A percentile compares a stretch with the other conserved stretches of the same genome.
phyloP scores from a whole-genome alignment of 2,329 filamentous ascomycete genomes.

The Cucurbitaria berberidis region DNA sequence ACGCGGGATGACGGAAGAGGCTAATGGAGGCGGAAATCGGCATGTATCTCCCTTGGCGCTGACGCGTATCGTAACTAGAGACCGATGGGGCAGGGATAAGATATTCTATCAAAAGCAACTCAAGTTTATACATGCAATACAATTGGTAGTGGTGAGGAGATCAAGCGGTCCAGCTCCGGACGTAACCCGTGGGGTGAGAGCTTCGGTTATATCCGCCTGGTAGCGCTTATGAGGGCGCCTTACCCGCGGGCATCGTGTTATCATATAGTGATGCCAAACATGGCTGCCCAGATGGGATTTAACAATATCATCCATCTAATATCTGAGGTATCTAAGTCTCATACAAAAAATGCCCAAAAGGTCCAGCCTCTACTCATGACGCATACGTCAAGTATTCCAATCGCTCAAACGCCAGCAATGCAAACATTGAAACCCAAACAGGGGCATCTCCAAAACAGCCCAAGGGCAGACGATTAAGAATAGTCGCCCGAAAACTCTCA shows the following conservation, averaged over 20 bases:
- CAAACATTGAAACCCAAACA: neutral
- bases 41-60: constrained; percentile 27
- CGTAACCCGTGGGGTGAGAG: neutral
- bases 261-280: too few relatives aligned
- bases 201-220: neutral
- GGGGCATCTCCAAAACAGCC: neutral
- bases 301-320: neutral
- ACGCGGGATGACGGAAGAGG: constrained; percentile 20
- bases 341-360: neutral
- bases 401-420: constrained; percentile 3
- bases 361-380: constrained; percentile 1
- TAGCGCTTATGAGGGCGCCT: neutral
- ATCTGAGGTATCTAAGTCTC: constrained; percentile 2
- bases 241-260: too few relatives aligned
- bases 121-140: neutral
- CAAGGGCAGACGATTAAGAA: neutral
- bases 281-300: too few relatives aligned
- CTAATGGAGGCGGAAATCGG: constrained; percentile 28
- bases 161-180: neutral
- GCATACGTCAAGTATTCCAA: neutral
- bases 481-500: neutral
- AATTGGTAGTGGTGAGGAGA: too few relatives aligned
- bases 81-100: neutral
- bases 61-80: constrained; percentile 22
- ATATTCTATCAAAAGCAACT: neutral